Conservation (phyloP, 2,329 filamentous ascomycete genomes). For the Hypoxylon sp. region DNA sequence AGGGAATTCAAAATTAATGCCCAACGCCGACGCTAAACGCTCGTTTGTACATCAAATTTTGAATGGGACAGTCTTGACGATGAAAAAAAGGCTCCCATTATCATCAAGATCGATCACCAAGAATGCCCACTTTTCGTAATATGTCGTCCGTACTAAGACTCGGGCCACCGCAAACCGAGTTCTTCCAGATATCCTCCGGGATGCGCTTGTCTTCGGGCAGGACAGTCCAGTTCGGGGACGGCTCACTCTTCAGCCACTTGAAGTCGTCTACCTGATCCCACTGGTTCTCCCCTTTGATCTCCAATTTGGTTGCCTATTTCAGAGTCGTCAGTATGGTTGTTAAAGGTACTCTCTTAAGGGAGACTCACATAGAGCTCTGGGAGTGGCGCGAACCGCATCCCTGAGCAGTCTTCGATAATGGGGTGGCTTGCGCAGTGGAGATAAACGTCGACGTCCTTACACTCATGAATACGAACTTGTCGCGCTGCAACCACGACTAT, state of each 20-base stretch:
- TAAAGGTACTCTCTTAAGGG: not conserved
- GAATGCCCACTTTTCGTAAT: conserved; percentile 67
- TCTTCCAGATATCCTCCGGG: conserved; percentile 76
- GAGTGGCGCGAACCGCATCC: conserved; percentile 83
- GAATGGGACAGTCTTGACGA: not conserved
- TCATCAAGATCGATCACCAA: conserved; percentile 14
- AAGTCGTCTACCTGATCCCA: conserved; percentile 97
- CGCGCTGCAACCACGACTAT: conserved; percentile 84
- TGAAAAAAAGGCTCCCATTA: not conserved
- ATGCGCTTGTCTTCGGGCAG: conserved; percentile 74
- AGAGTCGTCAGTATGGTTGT: conserved; percentile 39
- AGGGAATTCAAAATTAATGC: not conserved
- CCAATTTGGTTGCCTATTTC: conserved; percentile 50
- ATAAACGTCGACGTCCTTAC: conserved; percentile 85
- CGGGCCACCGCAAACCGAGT: conserved; percentile 75
- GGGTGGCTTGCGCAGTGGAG: conserved; percentile 85
- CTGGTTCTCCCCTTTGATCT: conserved; percentile 68
- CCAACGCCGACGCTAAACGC: conserved; percentile 28
- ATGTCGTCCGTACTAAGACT: conserved; percentile 76
- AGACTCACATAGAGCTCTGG: conserved; percentile 77
- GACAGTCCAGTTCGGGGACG: conserved; percentile 89
- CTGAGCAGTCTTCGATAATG: conserved; percentile 91
- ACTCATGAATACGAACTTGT: conserved; percentile 96
- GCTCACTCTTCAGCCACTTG: conserved; percentile 91
- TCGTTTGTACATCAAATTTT: conserved; percentile 8